These are phyloP conservation scores for Corchorus capsularis DNA, from an alignment of 345 rosid genomes.

Conservation along the genomic window DNA sequence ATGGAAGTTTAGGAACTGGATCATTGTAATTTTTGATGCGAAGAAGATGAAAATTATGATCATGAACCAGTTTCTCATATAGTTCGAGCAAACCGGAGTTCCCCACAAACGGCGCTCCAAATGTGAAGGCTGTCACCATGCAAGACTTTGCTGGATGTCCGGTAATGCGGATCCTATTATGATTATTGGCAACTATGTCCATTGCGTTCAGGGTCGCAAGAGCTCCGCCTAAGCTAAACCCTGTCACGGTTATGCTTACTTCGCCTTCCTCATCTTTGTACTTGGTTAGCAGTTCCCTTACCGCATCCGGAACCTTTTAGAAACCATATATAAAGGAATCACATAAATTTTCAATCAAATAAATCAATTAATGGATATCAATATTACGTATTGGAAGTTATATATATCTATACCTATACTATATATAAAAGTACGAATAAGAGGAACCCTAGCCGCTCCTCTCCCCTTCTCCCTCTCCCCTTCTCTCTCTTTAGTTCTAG, in stretches of 20 bases:
- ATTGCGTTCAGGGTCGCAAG: slow-evolving; percentile 52
- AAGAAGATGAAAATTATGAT: slow-evolving; percentile 45
- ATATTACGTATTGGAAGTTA: no score
- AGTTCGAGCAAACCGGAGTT: slow-evolving; percentile 14
- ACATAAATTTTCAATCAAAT: no score
- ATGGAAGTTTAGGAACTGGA: slow-evolving; percentile 60
- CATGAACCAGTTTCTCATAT: slow-evolving; percentile 37
- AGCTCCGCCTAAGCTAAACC: slow-evolving; percentile 70
- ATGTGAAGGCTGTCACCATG: slow-evolving; percentile 55
- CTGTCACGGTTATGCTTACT: slow-evolving; percentile 55
- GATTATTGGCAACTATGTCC: slow-evolving; percentile 58
- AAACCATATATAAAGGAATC: no score
- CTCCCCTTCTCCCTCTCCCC: no score
- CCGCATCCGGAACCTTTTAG: slow-evolving; percentile 55
- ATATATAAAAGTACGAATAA: no score
- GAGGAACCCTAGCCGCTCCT: no score
- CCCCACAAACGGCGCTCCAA: slow-evolving; percentile 72
- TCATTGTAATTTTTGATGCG: slow-evolving; percentile 49
- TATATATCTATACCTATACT: no score
- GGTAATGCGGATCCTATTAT: slow-evolving; percentile 40
- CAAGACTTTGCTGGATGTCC: slow-evolving; percentile 24
- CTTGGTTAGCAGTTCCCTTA: slow-evolving; percentile 44
- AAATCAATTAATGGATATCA: no score
- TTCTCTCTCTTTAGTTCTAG: no score
- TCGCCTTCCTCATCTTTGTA: slow-evolving; percentile 66